Evolutionary conservation across 192 early-diverging fungal species (phyloP).

Genomic region (Coemansia asiatica): DNA sequence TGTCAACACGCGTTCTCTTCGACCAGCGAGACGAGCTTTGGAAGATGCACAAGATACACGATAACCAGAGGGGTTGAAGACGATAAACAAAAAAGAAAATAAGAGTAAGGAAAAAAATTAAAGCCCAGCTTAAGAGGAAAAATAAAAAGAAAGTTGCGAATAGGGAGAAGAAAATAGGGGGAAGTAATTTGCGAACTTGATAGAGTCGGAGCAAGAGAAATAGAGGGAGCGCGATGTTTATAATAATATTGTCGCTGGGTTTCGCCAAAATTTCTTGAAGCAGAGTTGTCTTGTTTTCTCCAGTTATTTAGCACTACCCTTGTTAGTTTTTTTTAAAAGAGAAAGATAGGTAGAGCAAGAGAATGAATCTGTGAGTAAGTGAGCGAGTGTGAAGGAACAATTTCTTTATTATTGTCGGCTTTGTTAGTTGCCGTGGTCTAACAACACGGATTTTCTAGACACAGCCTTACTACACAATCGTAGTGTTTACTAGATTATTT

Average conservation of each 20-base stretch:
- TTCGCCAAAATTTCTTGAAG: background rate
- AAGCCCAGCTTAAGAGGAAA: slow-evolving; percentile 29
- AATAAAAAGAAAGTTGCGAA: slow-evolving; percentile 2
- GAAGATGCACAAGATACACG: background rate
- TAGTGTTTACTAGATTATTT: background rate
- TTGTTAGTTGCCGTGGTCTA: background rate
- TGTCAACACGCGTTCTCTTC: slow-evolving; percentile 24
- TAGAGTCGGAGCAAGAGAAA: slow-evolving; percentile 1
- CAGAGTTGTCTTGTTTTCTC: background rate
- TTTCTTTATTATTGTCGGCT: background rate
- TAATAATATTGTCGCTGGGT: background rate
- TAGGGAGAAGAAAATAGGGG: slow-evolving; percentile 5
- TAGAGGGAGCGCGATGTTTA: slow-evolving; percentile 13
- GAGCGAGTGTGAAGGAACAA: background rate
- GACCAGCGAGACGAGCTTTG: slow-evolving; percentile 32
- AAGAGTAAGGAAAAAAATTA: slow-evolving; percentile 9
- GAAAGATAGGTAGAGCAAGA: background rate
- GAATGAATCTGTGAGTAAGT: background rate
- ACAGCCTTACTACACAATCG: slow-evolving; percentile 9
- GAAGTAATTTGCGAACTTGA: slow-evolving; percentile 10
- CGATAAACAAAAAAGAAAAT: slow-evolving; percentile 5
- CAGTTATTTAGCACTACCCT: background rate
- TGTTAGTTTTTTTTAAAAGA: background rate
- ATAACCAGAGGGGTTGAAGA: slow-evolving; percentile 1
- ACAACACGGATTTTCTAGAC: slow-evolving; percentile 9